Conservation (phyloP, 1,139 yeast genomes). For the Maudiozyma humilis region DNA sequence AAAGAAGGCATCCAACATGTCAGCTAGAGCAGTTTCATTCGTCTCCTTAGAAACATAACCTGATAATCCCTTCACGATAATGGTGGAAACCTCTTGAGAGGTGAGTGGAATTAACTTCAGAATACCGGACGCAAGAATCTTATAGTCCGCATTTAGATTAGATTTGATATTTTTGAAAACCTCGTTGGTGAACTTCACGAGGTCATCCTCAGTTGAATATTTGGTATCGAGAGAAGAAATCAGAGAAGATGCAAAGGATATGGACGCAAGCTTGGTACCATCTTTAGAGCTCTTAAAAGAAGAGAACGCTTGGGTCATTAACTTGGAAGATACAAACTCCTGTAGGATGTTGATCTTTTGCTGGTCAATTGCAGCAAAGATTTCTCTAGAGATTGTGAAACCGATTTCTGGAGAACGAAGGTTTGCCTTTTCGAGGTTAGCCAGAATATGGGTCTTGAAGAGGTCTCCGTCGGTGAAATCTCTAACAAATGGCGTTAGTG, state of each 20-base stretch:
- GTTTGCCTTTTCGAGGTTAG: conserved; percentile 65
- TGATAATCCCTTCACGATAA: conserved; percentile 39
- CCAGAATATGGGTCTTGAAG: conserved; percentile 41
- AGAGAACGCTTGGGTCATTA: conserved; percentile 52
- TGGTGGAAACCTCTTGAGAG: conserved; percentile 28
- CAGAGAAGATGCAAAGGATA: conserved; percentile 34
- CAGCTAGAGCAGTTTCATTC: conserved; percentile 55
- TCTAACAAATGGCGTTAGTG: conserved; percentile 33
- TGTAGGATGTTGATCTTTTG: conserved; percentile 34
- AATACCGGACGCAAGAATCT: conserved; percentile 40
- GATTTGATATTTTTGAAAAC: conserved; percentile 50
- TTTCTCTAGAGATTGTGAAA: conserved; percentile 41
- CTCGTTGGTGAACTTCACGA: conserved; percentile 40
- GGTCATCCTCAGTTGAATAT: conserved; percentile 18
- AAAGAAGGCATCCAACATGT: conserved; percentile 45
- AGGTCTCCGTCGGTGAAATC: conserved; percentile 39
- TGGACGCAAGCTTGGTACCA: conserved; percentile 48
- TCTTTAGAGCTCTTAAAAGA: conserved; percentile 69
- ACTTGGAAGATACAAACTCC: conserved; percentile 40
- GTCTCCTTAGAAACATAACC: conserved; percentile 61
- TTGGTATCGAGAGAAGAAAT: conserved; percentile 15
- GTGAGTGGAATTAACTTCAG: conserved; percentile 32
- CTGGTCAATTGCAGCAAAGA: conserved; percentile 37
- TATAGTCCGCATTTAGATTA: conserved; percentile 62
- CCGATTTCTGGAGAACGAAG: conserved; percentile 76